Evolutionary conservation across 805 yeast genomes (phyloP).

Genomic region (Candida hungchunana): DNA sequence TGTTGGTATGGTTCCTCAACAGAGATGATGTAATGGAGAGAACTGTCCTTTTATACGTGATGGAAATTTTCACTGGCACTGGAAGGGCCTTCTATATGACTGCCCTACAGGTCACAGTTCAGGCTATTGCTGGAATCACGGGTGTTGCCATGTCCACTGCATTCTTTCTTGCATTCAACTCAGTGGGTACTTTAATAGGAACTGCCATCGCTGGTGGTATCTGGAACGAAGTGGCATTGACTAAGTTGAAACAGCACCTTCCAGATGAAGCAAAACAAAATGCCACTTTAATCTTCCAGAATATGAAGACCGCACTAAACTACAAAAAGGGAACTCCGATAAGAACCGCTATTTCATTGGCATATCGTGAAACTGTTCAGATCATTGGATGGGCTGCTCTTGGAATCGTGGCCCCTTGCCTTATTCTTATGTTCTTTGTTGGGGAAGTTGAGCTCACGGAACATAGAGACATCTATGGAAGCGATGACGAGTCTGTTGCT

Average conservation of each 20-base stretch:
- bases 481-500: constrained; percentile 8
- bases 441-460: constrained; percentile 22
- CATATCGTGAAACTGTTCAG: constrained; percentile 29
- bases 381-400: constrained; percentile 27
- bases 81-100: constrained; percentile 26
- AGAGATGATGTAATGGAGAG: constrained; percentile 17
- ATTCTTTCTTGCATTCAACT: constrained; percentile 25
- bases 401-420: constrained; percentile 26
- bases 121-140: constrained; percentile 25
- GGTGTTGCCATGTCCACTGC: constrained; percentile 30
- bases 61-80: constrained; percentile 26
- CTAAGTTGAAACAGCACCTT: constrained; percentile 19
- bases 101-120: constrained; percentile 26
- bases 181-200: constrained; percentile 28
- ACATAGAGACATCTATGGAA: constrained; percentile 19
- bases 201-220: constrained; percentile 26
- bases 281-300: constrained; percentile 25
- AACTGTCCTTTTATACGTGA: constrained; percentile 12
- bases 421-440: constrained; percentile 27
- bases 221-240: constrained; percentile 24
- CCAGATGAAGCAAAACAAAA: constrained; percentile 17
- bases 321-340: constrained; percentile 24
- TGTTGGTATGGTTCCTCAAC: constrained; percentile 24
- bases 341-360: constrained; percentile 27
- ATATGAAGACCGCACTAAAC: constrained; percentile 21